Base-by-base conservation (phyloP, 1,284 basidiomycete species). In the Tranzscheliella williamsii region DNA sequence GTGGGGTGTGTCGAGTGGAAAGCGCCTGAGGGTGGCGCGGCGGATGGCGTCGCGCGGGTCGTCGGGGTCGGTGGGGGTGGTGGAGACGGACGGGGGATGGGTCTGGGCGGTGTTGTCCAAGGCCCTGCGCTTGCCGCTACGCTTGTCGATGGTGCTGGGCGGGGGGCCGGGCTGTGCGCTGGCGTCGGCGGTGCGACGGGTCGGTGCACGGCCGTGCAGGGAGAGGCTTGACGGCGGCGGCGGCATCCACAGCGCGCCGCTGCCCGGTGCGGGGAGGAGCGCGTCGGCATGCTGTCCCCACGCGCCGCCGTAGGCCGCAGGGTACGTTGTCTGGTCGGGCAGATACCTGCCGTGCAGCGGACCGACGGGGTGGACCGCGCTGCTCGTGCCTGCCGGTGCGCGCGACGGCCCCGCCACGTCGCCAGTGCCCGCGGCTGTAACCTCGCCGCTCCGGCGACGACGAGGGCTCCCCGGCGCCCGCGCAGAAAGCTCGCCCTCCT, bases 201-300 rank as follows among this genome's bases (percentile, higher is more conserved):
- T 32, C 8, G 50, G 47, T 17, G 46, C 36, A 20, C 41, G 27
- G 4, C 58, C 44, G 2, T 23, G 20, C 13, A 32, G 15, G 15
- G 41, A 62, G 21, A 67, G 40, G 20, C 48, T 40, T 11, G 54
- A 64, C 3, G 64, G 64, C n/a, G 64, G 60, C 1, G 64, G 64
- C 6, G 64, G 64, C 47, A 67, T 60, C 53, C 55, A 64, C 29
- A 54, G 23, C 5, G 46, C 50, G 4, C 44, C 44, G n/a, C n/a
- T 29, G n/a, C 26, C 26, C 26, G 26, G 9, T 29, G 26, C 26
- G 26, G 26, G 26, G 9, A 29, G 26, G 9, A 29, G 9, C n/a
- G 26, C 26, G 9, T 9, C 26, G 9, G 26, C 26, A n/a, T 29
- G 26, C n/a, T n/a, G n/a, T n/a, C n/a, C n/a, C n/a, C n/a, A n/a